Conservation (phyloP, 768 basidiomycete species). For the Leccinum aurantiacum region DNA sequence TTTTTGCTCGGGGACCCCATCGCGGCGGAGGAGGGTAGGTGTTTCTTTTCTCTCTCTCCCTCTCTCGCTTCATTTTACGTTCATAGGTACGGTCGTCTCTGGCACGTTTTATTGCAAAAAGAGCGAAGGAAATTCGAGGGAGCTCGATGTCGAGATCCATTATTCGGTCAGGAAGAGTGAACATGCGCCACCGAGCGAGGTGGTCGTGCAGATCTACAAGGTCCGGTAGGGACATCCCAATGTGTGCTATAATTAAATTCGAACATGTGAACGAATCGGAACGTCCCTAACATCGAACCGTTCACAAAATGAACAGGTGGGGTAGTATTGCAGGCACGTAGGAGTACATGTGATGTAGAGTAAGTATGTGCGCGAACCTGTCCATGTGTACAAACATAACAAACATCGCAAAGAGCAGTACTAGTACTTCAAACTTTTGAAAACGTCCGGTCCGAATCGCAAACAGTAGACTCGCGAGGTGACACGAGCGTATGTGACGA, state of each 20-base stretch:
- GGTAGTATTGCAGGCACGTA: slow-evolving; percentile 14
- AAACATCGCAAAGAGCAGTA: not conserved
- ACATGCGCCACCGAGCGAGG: slow-evolving; percentile 36
- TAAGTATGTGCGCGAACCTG: slow-evolving; percentile 2
- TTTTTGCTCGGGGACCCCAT: slow-evolving; percentile 85
- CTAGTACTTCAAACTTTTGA: not conserved
- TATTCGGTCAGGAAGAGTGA: slow-evolving; percentile 50
- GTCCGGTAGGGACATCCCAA: slow-evolving; percentile 48
- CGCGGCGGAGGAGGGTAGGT: slow-evolving; percentile 68
- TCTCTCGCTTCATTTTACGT: not conserved
- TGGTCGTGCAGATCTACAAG: slow-evolving; percentile 76
- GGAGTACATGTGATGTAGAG: slow-evolving; percentile 6
- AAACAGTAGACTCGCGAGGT: not conserved
- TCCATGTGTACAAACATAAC: not conserved
- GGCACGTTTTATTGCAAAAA: slow-evolving; percentile 88
- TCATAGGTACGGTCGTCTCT: slow-evolving; percentile 64
- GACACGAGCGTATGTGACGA: slow-evolving; percentile 6
- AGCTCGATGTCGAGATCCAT: slow-evolving; percentile 91
- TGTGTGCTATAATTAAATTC: not conserved
- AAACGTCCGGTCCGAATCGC: slow-evolving; percentile 10
- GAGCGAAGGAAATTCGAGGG: slow-evolving; percentile 76
- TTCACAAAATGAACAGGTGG: not conserved
- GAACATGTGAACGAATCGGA: not conserved
- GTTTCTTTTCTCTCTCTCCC: not conserved
- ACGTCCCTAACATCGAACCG: not conserved